Conservation (phyloP, 768 basidiomycete genomes). For the Leccinum boreale region DNA sequence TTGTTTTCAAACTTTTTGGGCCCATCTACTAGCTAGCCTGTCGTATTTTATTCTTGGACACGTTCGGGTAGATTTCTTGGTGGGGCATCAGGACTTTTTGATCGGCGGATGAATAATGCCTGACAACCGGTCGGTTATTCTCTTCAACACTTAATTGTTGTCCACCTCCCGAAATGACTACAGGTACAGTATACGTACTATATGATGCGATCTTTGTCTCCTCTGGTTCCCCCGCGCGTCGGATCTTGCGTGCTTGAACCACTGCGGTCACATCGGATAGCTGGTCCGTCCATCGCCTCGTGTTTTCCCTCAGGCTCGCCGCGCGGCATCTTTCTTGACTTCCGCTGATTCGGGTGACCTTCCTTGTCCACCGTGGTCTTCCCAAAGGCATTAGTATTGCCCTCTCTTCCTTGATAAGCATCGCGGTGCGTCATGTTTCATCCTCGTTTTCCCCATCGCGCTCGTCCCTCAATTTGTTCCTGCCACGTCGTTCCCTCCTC, state of each 20-base stretch:
- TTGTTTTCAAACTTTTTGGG: background rate
- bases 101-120: background rate
- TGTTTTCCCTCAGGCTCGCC: slow-evolving; percentile 13
- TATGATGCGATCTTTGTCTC: background rate
- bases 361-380: background rate
- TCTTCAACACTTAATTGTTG: background rate
- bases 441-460: background rate
- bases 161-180: background rate
- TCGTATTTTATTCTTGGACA: slow-evolving; percentile 10
- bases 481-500: background rate
- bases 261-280: slow-evolving; percentile 4
- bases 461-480: background rate
- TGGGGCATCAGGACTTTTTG: background rate
- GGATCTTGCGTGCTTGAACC: background rate
- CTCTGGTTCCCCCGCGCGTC: background rate
- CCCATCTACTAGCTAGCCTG: background rate
- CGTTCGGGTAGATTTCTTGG: background rate
- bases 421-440: slow-evolving; percentile 4
- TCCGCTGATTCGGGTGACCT: background rate
- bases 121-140: background rate
- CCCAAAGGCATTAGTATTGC: background rate
- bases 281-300: slow-evolving; percentile 13
- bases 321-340: slow-evolving; percentile 6
- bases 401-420: slow-evolving; percentile 10
- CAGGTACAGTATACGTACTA: no score